Conservation (phyloP, 2,329 filamentous ascomycete genomes). For the Cephalotrichum gorgonifer region DNA sequence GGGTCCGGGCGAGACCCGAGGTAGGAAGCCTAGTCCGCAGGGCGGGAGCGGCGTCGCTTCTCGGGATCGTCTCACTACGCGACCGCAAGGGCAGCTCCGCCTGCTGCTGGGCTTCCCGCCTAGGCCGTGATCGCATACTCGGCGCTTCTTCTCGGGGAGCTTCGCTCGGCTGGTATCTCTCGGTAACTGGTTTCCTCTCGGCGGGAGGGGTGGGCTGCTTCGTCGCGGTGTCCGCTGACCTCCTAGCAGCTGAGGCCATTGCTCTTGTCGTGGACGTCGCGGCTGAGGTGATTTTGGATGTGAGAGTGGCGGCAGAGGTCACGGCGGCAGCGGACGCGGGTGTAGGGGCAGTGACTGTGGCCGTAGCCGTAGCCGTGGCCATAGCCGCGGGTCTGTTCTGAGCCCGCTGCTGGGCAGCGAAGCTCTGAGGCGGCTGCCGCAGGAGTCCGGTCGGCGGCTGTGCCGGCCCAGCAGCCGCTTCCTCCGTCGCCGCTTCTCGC, state of each 20-base stretch:
- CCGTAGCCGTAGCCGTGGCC: background rate
- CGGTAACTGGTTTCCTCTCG: background rate
- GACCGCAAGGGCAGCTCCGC: background rate
- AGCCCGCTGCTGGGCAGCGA: constrained; percentile 54
- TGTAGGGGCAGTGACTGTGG: background rate
- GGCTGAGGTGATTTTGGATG: background rate
- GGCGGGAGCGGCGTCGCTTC: background rate
- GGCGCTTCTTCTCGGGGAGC: background rate
- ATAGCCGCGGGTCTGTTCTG: constrained; percentile 26
- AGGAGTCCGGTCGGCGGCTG: constrained; percentile 25
- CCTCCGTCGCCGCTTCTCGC: background rate
- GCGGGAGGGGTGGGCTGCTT: background rate
- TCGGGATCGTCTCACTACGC: constrained; percentile 3
- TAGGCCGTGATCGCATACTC: background rate
- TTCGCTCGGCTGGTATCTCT: background rate
- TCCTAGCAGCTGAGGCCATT: background rate
- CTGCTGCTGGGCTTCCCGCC: background rate
- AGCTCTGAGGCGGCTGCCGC: constrained; percentile 50
- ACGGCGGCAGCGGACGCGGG: background rate
- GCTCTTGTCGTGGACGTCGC: background rate
- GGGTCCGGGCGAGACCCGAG: background rate
- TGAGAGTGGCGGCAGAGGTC: background rate
- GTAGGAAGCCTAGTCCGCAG: background rate
- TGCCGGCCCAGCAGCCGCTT: constrained; percentile 3
- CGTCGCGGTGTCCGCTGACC: background rate